Conservation (phyloP, 805 yeast genomes). For the Pachysolen tannophilus region DNA sequence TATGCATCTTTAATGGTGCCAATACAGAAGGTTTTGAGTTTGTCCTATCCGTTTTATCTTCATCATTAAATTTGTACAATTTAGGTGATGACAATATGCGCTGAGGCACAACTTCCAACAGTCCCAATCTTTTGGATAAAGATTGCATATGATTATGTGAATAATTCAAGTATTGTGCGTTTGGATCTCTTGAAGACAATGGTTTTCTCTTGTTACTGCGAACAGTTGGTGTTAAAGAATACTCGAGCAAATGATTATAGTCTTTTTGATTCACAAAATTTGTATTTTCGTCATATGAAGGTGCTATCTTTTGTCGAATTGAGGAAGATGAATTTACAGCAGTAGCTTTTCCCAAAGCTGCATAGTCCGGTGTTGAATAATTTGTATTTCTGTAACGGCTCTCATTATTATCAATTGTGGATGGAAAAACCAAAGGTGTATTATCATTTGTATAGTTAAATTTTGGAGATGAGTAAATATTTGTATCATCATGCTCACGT, state of each 20-base stretch:
- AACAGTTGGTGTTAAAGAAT: background rate
- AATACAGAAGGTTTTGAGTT: no score
- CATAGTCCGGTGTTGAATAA: background rate
- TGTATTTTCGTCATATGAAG: background rate
- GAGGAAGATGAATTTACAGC: background rate
- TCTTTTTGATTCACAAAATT: background rate
- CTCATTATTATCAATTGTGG: background rate
- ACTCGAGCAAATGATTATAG: background rate
- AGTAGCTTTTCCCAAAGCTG: background rate
- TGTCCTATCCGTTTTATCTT: no score
- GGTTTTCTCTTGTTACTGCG: background rate
- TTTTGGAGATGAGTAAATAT: no score
- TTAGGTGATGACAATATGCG: constrained; percentile 1
- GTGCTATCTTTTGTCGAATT: background rate
- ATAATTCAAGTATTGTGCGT: background rate
- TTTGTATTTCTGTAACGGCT: background rate
- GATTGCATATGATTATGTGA: background rate
- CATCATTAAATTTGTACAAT: background rate
- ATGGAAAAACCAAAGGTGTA: background rate
- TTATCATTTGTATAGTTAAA: background rate
- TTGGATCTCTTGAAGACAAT: background rate
- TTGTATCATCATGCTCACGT: background rate
- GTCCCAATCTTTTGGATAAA: background rate
- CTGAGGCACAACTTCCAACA: background rate
- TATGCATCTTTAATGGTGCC: no score